phyloP scores from a whole-genome alignment of 2,329 filamentous ascomycete species.

The Alternaria novae-zelandiae region DNA sequence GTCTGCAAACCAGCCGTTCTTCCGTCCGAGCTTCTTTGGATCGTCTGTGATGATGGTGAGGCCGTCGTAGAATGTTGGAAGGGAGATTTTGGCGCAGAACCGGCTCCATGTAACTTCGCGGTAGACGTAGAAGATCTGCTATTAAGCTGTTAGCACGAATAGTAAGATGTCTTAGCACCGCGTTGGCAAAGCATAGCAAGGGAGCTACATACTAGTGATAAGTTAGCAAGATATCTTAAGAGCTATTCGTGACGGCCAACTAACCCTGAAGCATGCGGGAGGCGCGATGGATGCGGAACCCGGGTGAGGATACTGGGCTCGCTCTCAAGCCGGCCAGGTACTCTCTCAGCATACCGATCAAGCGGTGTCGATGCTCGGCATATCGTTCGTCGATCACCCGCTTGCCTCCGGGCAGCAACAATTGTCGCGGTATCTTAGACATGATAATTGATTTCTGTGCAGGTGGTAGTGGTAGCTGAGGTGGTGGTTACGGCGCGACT shows the following conservation, averaged over 20 bases:
- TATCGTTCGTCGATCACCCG: not conserved
- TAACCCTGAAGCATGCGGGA: conserved; percentile 7
- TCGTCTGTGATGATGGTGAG: conserved; percentile 2
- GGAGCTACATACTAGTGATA: no score
- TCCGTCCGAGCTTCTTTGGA: not conserved
- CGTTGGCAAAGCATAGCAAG: no score
- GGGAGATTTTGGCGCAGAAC: not conserved
- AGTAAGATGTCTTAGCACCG: no score
- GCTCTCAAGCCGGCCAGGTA: not conserved
- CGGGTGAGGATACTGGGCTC: not conserved
- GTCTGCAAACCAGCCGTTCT: conserved; percentile 4
- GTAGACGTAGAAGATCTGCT: not conserved
- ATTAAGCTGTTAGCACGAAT: no score
- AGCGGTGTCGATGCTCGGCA: not conserved
- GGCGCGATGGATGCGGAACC: not conserved
- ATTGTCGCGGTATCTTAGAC: not conserved
- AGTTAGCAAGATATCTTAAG: no score
- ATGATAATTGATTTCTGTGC: not conserved
- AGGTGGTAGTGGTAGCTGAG: not conserved
- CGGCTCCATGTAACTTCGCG: not conserved
- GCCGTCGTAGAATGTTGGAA: not conserved
- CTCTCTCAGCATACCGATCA: not conserved
- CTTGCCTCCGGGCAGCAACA: not conserved
- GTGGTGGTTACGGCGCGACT: not conserved
- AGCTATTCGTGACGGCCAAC: no score